These are phyloP conservation scores for Taphrina populina DNA, from an alignment of 1,139 yeast genomes.

Conservation along the genomic window DNA sequence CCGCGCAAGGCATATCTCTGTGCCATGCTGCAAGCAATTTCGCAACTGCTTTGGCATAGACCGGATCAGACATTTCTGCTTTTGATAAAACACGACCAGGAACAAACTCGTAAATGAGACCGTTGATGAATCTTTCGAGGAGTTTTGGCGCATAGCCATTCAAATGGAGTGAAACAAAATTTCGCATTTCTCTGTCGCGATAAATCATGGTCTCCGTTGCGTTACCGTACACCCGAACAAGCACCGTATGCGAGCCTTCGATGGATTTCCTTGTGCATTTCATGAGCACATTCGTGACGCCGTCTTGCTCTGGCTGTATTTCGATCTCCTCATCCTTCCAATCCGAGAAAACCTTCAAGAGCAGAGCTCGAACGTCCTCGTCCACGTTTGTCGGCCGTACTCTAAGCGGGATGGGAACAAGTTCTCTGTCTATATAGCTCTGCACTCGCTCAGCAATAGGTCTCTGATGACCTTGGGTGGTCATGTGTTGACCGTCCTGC, in stretches of 20 bases:
- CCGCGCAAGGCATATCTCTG: constrained; percentile 34
- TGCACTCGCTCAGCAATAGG: constrained; percentile 21
- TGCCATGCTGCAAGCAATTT: constrained; percentile 75
- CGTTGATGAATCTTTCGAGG: constrained; percentile 68
- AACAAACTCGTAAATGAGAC: constrained; percentile 68
- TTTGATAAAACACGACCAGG: constrained; percentile 54
- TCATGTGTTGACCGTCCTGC: too few species aligned
- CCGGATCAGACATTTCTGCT: constrained; percentile 9
- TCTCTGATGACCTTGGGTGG: neutral
- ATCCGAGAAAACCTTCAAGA: constrained; percentile 34
- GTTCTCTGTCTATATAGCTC: constrained; percentile 20
- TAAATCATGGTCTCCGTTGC: constrained; percentile 74
- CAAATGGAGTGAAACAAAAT: constrained; percentile 63
- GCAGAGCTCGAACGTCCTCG: constrained; percentile 24
- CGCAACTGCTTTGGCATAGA: constrained; percentile 57
- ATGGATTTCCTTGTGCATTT: constrained; percentile 39
- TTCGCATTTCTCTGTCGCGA: constrained; percentile 71
- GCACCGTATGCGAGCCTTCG: constrained; percentile 48
- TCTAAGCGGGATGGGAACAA: neutral
- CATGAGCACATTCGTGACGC: constrained; percentile 59
- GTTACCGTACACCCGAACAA: constrained; percentile 72
- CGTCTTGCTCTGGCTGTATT: constrained; percentile 59
- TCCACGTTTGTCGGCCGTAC: constrained; percentile 1
- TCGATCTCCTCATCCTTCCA: constrained; percentile 38
- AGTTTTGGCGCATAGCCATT: constrained; percentile 68